A percentile compares a stretch with the other conserved stretches of the same genome.
phyloP scores from a whole-genome alignment of 2,329 filamentous ascomycete species.

The Claviceps sorghi region DNA sequence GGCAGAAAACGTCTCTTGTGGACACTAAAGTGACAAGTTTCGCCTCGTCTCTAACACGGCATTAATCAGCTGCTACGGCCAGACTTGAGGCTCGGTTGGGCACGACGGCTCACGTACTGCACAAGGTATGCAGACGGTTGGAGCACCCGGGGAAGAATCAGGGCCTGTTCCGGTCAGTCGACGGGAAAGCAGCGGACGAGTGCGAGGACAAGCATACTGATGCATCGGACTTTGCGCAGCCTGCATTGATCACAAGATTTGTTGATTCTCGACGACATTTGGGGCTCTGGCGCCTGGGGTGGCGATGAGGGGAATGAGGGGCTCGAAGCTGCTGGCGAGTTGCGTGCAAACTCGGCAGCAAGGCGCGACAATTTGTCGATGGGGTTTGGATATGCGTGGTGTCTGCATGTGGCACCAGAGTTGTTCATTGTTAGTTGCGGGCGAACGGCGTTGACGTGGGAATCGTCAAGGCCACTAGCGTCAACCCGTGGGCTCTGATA shows the following conservation, averaged over 20 bases:
- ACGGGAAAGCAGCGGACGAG: background rate
- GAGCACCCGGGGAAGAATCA: background rate
- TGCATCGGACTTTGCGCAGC: conserved; percentile 11
- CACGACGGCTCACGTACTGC: background rate
- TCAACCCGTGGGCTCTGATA: no score
- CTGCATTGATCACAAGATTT: conserved; percentile 12
- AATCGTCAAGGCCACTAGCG: no score
- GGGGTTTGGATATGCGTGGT: no score
- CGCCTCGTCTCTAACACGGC: background rate
- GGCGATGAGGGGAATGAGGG: background rate
- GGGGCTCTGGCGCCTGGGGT: background rate
- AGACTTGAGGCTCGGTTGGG: background rate
- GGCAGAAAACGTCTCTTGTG: conserved; percentile 2
- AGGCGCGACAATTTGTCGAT: no score
- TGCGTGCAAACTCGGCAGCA: no score
- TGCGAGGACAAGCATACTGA: conserved; percentile 5
- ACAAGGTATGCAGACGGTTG: conserved; percentile 1
- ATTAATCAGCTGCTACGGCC: background rate
- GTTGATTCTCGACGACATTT: conserved; percentile 5
- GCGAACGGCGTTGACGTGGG: no score
- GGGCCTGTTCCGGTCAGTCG: conserved; percentile 1
- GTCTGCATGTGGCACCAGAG: no score
- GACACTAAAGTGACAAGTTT: conserved; percentile 3
- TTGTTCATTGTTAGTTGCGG: no score
- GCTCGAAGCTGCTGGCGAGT: no score